Percentiles rank a stretch among this genome's conserved stretches.
phyloP scores from a whole-genome alignment of 305 asterid genomes.

The Solanum hybrid region DNA sequence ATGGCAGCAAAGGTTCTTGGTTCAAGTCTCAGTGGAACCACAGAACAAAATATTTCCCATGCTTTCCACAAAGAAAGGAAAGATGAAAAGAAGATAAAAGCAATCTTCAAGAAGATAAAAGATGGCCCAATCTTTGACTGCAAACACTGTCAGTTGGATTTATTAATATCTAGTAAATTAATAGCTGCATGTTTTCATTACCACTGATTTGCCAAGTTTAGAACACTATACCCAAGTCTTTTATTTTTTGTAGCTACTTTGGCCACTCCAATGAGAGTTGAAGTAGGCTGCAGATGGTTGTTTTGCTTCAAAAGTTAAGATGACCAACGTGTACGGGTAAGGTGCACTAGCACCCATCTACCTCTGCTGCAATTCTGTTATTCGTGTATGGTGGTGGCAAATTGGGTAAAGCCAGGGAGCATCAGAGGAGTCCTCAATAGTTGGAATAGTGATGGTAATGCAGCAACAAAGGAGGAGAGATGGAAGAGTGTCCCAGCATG shows the following conservation, averaged over 20 bases:
- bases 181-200: background rate
- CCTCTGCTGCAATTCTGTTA: background rate
- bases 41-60: background rate
- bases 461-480: too few species aligned
- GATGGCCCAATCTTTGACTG: background rate
- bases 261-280: background rate
- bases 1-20: background rate
- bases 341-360: background rate
- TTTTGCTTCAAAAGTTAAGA: background rate
- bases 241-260: background rate
- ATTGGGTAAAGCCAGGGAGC: background rate
- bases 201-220: background rate
- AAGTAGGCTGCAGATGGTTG: background rate
- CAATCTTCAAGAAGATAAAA: background rate
- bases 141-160: background rate
- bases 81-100: background rate
- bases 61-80: background rate
- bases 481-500: too few species aligned
- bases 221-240: background rate
- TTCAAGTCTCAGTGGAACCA: background rate
- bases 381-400: background rate
- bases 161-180: background rate
- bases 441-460: too few species aligned
- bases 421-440: too few species aligned
- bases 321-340: background rate